A percentile compares a stretch with the other conserved stretches of the same genome.
phyloP scores from a whole-genome alignment of 108 stramenopile species.

The Cyclotella cryptica region DNA sequence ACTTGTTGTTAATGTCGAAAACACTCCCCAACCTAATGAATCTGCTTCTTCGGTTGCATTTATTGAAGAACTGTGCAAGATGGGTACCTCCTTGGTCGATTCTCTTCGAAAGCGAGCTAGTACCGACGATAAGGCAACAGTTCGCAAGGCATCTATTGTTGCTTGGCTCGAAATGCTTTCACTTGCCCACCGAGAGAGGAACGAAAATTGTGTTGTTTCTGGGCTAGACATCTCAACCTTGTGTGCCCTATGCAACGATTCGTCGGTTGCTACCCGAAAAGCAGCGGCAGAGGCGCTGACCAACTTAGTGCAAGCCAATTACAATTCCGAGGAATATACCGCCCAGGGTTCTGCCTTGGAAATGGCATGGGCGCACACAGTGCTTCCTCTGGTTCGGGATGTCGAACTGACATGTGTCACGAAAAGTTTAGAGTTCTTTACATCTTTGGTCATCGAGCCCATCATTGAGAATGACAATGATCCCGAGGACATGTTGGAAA shows the following conservation, averaged over 20 bases:
- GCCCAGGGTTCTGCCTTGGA: constrained; percentile 54
- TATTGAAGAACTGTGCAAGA: constrained; percentile 37
- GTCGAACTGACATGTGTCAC: constrained; percentile 61
- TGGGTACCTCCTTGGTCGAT: constrained; percentile 46
- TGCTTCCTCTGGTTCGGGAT: constrained; percentile 78
- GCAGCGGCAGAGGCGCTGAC: constrained; percentile 79
- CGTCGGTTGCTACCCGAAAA: constrained; percentile 72
- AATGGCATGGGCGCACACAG: constrained; percentile 74
- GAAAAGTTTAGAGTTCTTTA: constrained; percentile 72
- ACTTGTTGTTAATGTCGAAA: constrained; percentile 21
- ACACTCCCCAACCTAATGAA: constrained; percentile 19
- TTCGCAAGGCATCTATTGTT: constrained; percentile 68
- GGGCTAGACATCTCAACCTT: constrained; percentile 67
- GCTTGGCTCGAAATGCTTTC: constrained; percentile 66
- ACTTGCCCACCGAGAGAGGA: constrained; percentile 37
- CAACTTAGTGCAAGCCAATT: constrained; percentile 54
- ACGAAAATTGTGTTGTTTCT: constrained; percentile 38
- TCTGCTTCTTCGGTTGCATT: constrained; percentile 30
- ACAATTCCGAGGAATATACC: constrained; percentile 29
- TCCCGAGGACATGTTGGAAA: constrained; percentile 8
- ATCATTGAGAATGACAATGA: constrained; percentile 47
- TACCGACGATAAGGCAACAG: constrained; percentile 74
- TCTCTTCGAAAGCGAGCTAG: constrained; percentile 65
- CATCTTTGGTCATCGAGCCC: constrained; percentile 66
- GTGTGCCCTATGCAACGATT: constrained; percentile 70